Percentiles rank a stretch among this genome's conserved stretches.
These are phyloP conservation scores for Yarrowia hollandica DNA, from an alignment of 805 yeast species.

Conservation along the genomic window DNA sequence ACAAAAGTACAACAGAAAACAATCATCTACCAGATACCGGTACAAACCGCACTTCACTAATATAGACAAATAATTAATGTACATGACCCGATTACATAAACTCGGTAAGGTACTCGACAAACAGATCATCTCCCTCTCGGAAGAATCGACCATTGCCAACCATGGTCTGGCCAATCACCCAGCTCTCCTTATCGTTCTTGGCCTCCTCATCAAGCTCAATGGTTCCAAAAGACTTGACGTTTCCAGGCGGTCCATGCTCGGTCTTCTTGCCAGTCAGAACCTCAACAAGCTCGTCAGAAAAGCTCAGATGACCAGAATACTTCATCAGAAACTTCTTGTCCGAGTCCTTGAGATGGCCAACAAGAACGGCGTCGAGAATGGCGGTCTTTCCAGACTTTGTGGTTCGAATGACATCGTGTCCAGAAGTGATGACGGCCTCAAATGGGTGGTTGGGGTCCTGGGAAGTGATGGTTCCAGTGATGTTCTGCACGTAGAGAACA, in stretches of 20 bases:
- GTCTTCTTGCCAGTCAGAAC: constrained; percentile 43
- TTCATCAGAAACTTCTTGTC: constrained; percentile 32
- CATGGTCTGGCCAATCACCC: constrained; percentile 53
- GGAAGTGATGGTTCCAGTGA: constrained; percentile 37
- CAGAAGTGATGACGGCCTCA: constrained; percentile 44
- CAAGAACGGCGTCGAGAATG: constrained; percentile 46
- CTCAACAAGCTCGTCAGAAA: constrained; percentile 42
- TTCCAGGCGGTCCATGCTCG: constrained; percentile 49
- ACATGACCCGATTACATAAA: background rate
- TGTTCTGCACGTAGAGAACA: constrained; percentile 27
- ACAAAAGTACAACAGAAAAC: too few relatives aligned
- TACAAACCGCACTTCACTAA: too few relatives aligned
- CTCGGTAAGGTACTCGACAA: constrained; percentile 51
- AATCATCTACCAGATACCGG: too few relatives aligned
- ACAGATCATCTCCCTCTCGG: constrained; percentile 50
- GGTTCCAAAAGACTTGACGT: constrained; percentile 51
- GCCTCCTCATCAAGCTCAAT: constrained; percentile 48
- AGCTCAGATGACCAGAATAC: constrained; percentile 53
- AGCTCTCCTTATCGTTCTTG: constrained; percentile 46
- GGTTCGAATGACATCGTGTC: constrained; percentile 53
- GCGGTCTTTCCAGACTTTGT: constrained; percentile 49
- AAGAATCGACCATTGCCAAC: constrained; percentile 62
- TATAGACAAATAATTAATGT: too few relatives aligned
- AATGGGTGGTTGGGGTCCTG: constrained; percentile 45
- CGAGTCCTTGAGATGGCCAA: constrained; percentile 33